Base-by-base conservation (phyloP, 2,329 filamentous ascomycete species). In the Aspergillus chevalieri region DNA sequence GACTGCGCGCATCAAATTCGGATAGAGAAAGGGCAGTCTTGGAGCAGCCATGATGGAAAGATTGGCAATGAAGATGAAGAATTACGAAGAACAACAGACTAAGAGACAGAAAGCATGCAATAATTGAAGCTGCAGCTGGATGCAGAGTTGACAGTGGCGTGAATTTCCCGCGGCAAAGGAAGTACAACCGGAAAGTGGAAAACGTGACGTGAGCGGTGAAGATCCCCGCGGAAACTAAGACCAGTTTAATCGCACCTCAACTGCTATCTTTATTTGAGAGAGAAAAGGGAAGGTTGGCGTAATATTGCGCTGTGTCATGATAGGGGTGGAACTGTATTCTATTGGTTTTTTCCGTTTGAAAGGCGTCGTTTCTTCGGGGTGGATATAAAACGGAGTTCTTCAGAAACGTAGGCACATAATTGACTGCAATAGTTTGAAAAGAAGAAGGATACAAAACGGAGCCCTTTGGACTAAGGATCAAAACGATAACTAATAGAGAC, bases 1-100 rank as follows among this genome's bases (percentile, higher is more conserved):
- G 55, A 77, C 65, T 14, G 77, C 74, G 48, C 83, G 81, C 66
- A 85, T 80, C 48, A 87, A 68, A 57, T 83, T 81, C 43, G 85
- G 84, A 57, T 86, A 87, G 15, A 88, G 74, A 61, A 87, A 87
- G 14, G 81, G 80, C 52, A 88, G 73, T 60, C 84, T 77, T 52
- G 75, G 72, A 21, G 79, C 75, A 54, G 83, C 77, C 82, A 88
- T 88, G 53, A 60, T 65, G 53, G 53, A 49, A 42, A 38, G 47
- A 43, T 49, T 30, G 24, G 36, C 28, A 52, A 52, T 47, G 47
- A 56, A 46, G 48, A 28, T 4, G 26, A 9, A 47, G 49, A 48
- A 28, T 58, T 44, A 41, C 47, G 44, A 43, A 17, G 38, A 48
- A 8, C 33, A 44, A 46, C 43, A 43, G 43, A 41, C 42, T 6